Conservation (phyloP, 75 land plant species). For the Pinus albicaulis region DNA sequence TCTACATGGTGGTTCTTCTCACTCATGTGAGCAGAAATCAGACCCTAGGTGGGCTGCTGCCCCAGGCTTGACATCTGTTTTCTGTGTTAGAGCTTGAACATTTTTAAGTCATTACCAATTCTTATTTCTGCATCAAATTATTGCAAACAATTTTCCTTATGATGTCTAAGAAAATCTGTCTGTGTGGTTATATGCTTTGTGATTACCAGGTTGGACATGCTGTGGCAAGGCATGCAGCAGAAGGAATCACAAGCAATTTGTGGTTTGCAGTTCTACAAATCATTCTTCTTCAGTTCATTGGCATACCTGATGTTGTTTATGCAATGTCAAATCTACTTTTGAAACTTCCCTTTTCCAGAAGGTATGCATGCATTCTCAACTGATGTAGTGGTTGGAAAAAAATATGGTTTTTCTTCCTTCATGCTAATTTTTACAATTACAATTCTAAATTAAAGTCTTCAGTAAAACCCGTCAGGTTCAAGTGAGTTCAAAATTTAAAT, state of each 20-base stretch:
- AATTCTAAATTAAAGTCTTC: background rate
- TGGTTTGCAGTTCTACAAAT: conserved; percentile 78
- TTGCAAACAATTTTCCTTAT: background rate
- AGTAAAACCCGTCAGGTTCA: background rate
- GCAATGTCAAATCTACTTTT: conserved; percentile 76
- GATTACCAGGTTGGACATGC: conserved; percentile 81
- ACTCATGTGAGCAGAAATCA: background rate
- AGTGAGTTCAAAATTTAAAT: background rate
- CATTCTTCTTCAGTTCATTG: conserved; percentile 65
- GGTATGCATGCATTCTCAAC: conserved; percentile 29
- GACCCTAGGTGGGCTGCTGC: background rate
- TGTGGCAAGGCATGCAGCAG: conserved; percentile 90
- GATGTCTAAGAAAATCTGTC: background rate
- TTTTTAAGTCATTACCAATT: background rate
- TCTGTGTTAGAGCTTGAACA: background rate
- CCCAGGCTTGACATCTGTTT: background rate
- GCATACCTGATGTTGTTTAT: conserved; percentile 69
- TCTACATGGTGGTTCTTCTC: background rate
- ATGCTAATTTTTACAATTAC: background rate
- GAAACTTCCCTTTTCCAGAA: conserved; percentile 89
- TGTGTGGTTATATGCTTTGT: background rate
- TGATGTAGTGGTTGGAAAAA: background rate
- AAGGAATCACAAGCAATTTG: conserved; percentile 75
- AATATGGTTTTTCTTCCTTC: background rate
- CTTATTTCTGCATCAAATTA: background rate